Conservation (phyloP, 176 grass and related monocot species). For the Elymus sibiricus region DNA sequence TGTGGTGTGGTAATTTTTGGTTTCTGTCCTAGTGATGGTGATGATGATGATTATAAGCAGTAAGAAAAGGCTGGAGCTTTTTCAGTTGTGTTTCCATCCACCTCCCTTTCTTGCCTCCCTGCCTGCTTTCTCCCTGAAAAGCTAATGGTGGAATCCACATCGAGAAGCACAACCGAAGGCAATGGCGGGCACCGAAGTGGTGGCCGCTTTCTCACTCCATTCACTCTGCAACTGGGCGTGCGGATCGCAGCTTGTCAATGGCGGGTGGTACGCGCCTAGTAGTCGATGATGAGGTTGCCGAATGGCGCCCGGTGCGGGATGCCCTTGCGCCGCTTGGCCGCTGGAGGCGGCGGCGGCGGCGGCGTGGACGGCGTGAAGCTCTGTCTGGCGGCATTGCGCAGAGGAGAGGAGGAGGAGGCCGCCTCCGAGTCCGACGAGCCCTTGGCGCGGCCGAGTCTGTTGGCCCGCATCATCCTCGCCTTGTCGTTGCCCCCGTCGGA, state of each 20-base stretch:
- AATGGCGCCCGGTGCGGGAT: constrained; percentile 79
- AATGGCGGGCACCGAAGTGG: constrained; percentile 38
- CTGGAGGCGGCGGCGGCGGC: constrained; percentile 40
- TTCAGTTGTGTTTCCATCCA: not conserved
- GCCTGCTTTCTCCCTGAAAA: constrained; percentile 29
- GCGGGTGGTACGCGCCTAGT: constrained; percentile 11
- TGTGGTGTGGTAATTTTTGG: not conserved
- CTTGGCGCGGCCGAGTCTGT: constrained; percentile 12
- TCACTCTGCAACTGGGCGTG: constrained; percentile 15
- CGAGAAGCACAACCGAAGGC: constrained; percentile 50
- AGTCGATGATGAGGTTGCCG: constrained; percentile 75
- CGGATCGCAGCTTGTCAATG: not conserved
- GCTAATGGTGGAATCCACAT: constrained; percentile 63
- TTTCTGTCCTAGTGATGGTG: constrained; percentile 16
- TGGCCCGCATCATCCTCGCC: constrained; percentile 8
- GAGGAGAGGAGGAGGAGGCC: constrained; percentile 21
- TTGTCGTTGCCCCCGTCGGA: not conserved
- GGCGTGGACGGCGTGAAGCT: constrained; percentile 79
- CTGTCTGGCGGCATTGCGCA: constrained; percentile 42
- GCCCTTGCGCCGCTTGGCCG: constrained; percentile 83
- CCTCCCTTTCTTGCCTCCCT: not conserved
- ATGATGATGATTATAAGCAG: constrained; percentile 12
- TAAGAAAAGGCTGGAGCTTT: constrained; percentile 15
- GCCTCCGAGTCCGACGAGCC: constrained; percentile 32
- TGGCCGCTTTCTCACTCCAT: constrained; percentile 18